These are phyloP conservation scores for Sphagnum contortum DNA, from an alignment of 225 moss, liverwort and hornwort genomes.

Conservation along the genomic window DNA sequence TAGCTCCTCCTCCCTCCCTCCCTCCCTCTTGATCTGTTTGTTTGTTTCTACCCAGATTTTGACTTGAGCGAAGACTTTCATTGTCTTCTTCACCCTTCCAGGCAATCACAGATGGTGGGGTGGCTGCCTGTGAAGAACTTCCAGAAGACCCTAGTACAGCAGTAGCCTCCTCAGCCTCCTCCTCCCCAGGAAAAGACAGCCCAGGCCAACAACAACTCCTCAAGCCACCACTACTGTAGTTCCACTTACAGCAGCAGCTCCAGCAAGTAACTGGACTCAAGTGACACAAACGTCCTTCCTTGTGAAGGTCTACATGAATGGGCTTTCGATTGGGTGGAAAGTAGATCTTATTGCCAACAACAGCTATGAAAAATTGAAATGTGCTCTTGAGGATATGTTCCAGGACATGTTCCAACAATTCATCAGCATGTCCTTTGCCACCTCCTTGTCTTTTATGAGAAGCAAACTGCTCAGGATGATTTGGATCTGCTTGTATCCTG, in stretches of 20 bases:
- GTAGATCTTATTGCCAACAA: constrained; percentile 71
- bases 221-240: too few relatives aligned
- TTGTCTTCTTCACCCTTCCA: too few relatives aligned
- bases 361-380: constrained; percentile 69
- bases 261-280: constrained; percentile 32
- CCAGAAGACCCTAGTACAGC: constrained; percentile 25
- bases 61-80: too few relatives aligned
- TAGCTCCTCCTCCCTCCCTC: too few relatives aligned
- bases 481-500: too few relatives aligned
- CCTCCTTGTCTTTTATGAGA: too few relatives aligned
- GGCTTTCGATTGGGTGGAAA: constrained; percentile 76
- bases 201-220: too few relatives aligned
- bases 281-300: constrained; percentile 35
- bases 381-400: constrained; percentile 68
- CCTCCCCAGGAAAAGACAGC: constrained; percentile 12
- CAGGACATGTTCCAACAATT: too few relatives aligned
- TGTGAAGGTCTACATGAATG: constrained; percentile 93
- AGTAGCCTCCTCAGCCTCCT: constrained; percentile 36
- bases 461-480: too few relatives aligned
- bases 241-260: constrained; percentile 10
- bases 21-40: too few relatives aligned
- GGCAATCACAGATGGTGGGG: constrained; percentile 33
- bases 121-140: constrained; percentile 80
- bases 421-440: too few relatives aligned
- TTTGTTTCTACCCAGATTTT: too few relatives aligned